Evolutionary conservation across 495 filamentous ascomycete genomes (phyloP).

Genomic region (Ascobolus immersus): DNA sequence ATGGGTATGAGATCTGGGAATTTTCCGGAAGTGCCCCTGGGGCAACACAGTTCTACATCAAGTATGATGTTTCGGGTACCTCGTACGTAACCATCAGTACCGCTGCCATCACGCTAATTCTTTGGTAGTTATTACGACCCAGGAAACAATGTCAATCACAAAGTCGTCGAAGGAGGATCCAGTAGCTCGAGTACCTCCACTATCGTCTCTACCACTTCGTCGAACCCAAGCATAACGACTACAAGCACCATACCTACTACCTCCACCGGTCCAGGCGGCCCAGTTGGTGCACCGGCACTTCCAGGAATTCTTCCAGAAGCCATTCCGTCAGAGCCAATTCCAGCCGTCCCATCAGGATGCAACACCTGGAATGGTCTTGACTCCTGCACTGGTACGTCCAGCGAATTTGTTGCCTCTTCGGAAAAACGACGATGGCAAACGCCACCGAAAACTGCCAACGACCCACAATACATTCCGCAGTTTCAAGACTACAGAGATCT

Average conservation of each 20-base stretch:
- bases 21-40: constrained; percentile 14
- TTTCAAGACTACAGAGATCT: constrained; percentile 14
- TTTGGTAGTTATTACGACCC: constrained; percentile 14
- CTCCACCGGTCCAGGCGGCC: constrained; percentile 2
- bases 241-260: constrained; percentile 1
- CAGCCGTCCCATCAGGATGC: constrained; percentile 12
- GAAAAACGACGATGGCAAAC: constrained; percentile 17
- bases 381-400: constrained; percentile 8
- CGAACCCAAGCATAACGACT: not conserved
- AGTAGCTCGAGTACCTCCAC: constrained; percentile 2
- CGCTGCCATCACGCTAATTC: not conserved
- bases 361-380: constrained; percentile 15
- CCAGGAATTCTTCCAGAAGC: constrained; percentile 10
- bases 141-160: constrained; percentile 12
- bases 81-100: constrained; percentile 5
- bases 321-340: constrained; percentile 8
- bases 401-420: constrained; percentile 8
- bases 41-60: constrained; percentile 16
- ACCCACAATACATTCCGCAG: constrained; percentile 5
- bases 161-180: not conserved
- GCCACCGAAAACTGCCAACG: constrained; percentile 9
- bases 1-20: constrained; percentile 13
- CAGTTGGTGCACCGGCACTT: constrained; percentile 6
- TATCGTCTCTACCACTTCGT: not conserved
- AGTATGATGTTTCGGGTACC: constrained; percentile 13